phyloP scores from a whole-genome alignment of 2,329 filamentous ascomycete genomes.

The Tolypocladium album region DNA sequence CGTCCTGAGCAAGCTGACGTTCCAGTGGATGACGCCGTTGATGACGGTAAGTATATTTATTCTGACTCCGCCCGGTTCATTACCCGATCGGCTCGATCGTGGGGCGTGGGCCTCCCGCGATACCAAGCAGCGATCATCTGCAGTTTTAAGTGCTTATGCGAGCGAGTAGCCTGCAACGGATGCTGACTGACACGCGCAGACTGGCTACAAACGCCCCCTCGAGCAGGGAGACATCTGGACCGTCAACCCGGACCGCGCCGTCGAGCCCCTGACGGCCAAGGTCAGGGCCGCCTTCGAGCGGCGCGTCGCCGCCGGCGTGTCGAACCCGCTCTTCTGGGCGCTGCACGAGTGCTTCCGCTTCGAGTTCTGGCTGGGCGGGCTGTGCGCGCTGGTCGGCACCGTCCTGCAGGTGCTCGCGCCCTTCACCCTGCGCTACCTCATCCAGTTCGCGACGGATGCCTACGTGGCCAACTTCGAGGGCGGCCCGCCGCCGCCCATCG shows the following conservation, averaged over 20 bases:
- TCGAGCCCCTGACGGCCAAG: conserved; percentile 56
- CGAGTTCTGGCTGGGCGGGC: conserved; percentile 79
- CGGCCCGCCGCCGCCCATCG: conserved; percentile 53
- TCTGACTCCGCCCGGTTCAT: neutral
- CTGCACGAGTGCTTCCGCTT: conserved; percentile 76
- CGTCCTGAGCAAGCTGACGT: conserved; percentile 66
- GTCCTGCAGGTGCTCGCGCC: conserved; percentile 74
- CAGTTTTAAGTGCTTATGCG: neutral
- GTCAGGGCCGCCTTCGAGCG: conserved; percentile 59
- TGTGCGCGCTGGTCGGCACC: conserved; percentile 62
- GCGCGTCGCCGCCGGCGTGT: conserved; percentile 56
- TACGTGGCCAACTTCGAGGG: conserved; percentile 50
- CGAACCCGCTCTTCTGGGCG: conserved; percentile 66
- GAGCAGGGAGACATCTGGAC: conserved; percentile 80
- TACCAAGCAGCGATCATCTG: neutral
- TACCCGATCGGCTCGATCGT: neutral
- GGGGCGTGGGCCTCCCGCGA: neutral
- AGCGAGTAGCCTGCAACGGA: neutral
- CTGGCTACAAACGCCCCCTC: conserved; percentile 75
- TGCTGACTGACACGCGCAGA: conserved; percentile 27
- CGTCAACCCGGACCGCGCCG: conserved; percentile 71
- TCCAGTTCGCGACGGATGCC: conserved; percentile 72
- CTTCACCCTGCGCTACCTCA: conserved; percentile 76
- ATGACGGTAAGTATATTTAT: conserved; percentile 54
- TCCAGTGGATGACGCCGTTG: conserved; percentile 82